These are phyloP conservation scores for Albugo candida DNA, from an alignment of 352 stramenopile species.

Conservation along the genomic window DNA sequence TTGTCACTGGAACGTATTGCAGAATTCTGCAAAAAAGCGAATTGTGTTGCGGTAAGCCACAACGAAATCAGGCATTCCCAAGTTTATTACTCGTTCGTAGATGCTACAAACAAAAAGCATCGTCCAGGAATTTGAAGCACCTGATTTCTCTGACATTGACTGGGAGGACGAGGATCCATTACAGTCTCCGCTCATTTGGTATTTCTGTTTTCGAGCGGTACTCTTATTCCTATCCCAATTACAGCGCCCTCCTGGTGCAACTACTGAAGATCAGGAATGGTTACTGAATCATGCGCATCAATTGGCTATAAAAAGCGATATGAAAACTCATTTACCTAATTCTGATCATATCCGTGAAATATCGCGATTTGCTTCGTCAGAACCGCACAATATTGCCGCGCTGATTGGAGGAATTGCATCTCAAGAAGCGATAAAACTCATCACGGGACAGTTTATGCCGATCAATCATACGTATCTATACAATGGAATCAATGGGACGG, in stretches of 20 bases:
- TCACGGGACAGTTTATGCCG: slow-evolving; percentile 94
- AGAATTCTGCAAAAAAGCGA: slow-evolving; percentile 87
- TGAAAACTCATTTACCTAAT: slow-evolving; percentile 31
- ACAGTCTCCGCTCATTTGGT: slow-evolving; percentile 91
- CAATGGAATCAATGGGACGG: slow-evolving; percentile 86
- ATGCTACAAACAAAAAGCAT: slow-evolving; percentile 66
- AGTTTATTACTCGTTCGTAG: slow-evolving; percentile 4
- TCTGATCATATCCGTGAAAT: slow-evolving; percentile 79
- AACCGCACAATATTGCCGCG: slow-evolving; percentile 87
- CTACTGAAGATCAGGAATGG: slow-evolving; percentile 43
- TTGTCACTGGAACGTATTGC: slow-evolving; percentile 49
- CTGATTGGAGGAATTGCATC: slow-evolving; percentile 91
- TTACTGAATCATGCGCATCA: slow-evolving; percentile 27
- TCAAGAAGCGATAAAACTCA: slow-evolving; percentile 96
- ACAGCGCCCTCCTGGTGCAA: slow-evolving; percentile 64
- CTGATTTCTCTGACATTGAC: slow-evolving; percentile 42
- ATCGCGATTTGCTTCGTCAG: slow-evolving; percentile 78
- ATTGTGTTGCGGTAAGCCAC: slow-evolving; percentile 50
- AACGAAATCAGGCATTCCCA: background rate
- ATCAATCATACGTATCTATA: slow-evolving; percentile 96
- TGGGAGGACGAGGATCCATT: slow-evolving; percentile 56
- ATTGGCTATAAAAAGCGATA: slow-evolving; percentile 8
- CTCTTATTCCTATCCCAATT: slow-evolving; percentile 23
- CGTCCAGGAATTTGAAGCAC: slow-evolving; percentile 55
- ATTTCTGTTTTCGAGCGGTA: slow-evolving; percentile 80